Evolutionary conservation across 2,329 filamentous ascomycete species (phyloP), one percentile per base, ranked within the genome.

Genomic region (Pyrenophora tritici-repentis): DNA sequence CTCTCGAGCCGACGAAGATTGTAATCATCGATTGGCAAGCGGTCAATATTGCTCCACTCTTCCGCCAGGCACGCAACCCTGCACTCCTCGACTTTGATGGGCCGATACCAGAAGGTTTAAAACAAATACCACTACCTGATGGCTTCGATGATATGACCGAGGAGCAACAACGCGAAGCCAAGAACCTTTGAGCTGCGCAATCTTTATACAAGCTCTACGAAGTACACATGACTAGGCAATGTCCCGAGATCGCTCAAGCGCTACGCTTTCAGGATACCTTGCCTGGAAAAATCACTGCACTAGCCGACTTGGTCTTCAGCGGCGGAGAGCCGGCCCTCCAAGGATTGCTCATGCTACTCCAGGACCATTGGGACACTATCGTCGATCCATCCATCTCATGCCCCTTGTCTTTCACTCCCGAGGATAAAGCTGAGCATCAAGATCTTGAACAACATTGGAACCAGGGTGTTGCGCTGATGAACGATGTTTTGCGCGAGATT

Each of bases 21-120:
- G 18, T 16, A 14, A 66, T 72, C 47, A 71, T 74, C 31, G 68
- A 73, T 47, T 74, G 70, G 70, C 65, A 73, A 59, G 61, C 57
- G 12, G 53, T 62, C 17, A 55, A 63, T 42, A 45, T 67, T 44
- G 63, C 60, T 34, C 65, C 63, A 16, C 62, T 64, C 41, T 71
- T 67, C 52, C 55, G 68, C 17, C 57, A 61, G 50, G 54, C 61
- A 37, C 58, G 57, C 47, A 49, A 62, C 43, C 64, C 64, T 34
- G 62, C 60, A 12, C 50, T 69, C 18, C 58, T 67, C 45, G 59
- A 67, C 17, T 66, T 53, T 33, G 47, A 60, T 44, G 59, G 59
- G n/a, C 55, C 55, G 53, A 53, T 58, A 53, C 54, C 52, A 53
- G 26, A 12, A 29, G 56, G 54, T 20, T 49, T 59, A 41, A 35